Base-by-base conservation (phyloP, 805 yeast species). In the Starmerella davenportii region DNA sequence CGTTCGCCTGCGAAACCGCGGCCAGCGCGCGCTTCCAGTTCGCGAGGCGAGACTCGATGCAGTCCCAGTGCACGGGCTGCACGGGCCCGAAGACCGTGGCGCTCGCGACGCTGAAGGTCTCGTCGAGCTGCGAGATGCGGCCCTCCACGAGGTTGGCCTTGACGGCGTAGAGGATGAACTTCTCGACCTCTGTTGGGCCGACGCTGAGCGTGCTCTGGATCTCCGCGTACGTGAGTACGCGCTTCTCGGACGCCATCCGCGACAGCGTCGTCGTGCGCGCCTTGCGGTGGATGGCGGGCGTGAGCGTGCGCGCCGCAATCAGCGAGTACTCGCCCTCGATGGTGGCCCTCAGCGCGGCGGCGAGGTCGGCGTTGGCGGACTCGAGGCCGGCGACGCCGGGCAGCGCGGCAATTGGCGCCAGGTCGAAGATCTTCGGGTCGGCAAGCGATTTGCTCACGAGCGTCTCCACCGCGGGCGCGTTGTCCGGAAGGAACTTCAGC, bases 91-190 rank as follows among this genome's bases (percentile, higher is more conserved):
- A 49, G 14, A 54, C 46, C 16, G 51, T 40, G 24, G 60, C 59
- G 19, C 58, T 45, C 50, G 61, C 65, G 17, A 64, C 51, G 36
- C 49, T 46, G 43, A 63, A 59, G 35, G 44, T 44, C 43, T 53
- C 46, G 34, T 51, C 51, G 27, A 60, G 51, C 51, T 63, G 68
- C 42, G 60, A 54, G 54, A 63, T 55, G 39, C 65, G 57, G 43
- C 68, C 68, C 47, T 58, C 55, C 19, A 63, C 47, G 15, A 63
- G 56, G 4, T 62, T 63, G 3, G 63, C 61, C 40, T 62, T 56
- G 43, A 62, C 58, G 23, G 63, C 60, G 38, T 62, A 64, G 35
- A 63, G 60, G 27, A 62, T 52, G 52, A 63, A 54, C 24, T 51
- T 32, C 51, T 63, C 68, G 19, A 63, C 62, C 30, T 54, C 57